Base-by-base conservation (phyloP, 2,329 filamentous ascomycete species). In the Tolypocladium tropicale region DNA sequence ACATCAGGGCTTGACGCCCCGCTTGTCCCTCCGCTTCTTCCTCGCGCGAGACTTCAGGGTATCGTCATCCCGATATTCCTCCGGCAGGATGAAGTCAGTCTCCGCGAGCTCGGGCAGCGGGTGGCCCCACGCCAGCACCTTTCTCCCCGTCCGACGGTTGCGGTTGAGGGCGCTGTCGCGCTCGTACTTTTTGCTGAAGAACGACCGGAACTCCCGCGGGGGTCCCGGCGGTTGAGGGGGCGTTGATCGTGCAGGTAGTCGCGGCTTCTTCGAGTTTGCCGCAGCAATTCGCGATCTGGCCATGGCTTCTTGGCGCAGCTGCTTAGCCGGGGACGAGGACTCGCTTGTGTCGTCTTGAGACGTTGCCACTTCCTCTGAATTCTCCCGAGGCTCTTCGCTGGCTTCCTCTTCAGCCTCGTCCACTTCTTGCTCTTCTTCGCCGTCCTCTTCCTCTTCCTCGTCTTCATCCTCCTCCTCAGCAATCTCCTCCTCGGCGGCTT, bases 141-240 rank as follows among this genome's bases (percentile, higher is more conserved):
- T 88, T 53, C 90, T 80, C 48, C 84, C 83, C 53, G 84, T 82
- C 54, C 89, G 83, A 36, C 90, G 80, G 52, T 83, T 78, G 62
- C 83, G 84, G 59, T 83, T 86, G n/a, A 96, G 72, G 11, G 92
- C 90, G 7, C 85, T 83, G 25, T 91, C 89, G 30, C 93, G 86
- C 58, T 93, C 80, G 65, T 95, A 85, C 28, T 81, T 84, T 72
- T 94, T 91, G 21, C 79, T 71, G 68, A 91, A 97, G 74, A 96
- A 96, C 0, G 90, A 95, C n/a, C 77, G 87, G 66, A 96, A 91
- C 39, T 89, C 86, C 57, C 78, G 81, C 2, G 70, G 70, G 12
- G 74, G 73, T 32, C 71, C 65, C 21, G 72, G 71, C 37, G 74
- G 67, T 36, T 68, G 67, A 11, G 67, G 60, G 30, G 61, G 58